These are phyloP conservation scores for Colletotrichum coccodes DNA, from an alignment of 2,329 filamentous ascomycete species.

Conservation along the genomic window DNA sequence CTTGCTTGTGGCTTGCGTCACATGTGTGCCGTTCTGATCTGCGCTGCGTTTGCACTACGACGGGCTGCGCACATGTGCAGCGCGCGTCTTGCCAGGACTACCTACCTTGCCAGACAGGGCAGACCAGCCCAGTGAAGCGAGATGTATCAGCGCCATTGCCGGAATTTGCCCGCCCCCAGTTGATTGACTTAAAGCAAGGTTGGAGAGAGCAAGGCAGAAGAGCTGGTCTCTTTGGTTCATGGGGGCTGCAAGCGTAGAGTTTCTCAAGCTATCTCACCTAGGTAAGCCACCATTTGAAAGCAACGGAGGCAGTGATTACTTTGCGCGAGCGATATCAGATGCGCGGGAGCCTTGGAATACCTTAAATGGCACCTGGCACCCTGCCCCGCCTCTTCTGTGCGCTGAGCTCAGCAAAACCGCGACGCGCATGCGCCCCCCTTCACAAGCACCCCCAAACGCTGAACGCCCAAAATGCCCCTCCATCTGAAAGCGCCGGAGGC, in stretches of 20 bases:
- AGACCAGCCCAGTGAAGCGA: background rate
- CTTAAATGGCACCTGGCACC: background rate
- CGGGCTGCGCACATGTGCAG: background rate
- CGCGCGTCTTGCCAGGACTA: background rate
- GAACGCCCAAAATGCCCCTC: background rate
- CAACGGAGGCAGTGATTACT: background rate
- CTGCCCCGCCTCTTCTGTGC: slow-evolving; percentile 2
- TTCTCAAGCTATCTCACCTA: background rate
- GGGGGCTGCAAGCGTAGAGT: background rate
- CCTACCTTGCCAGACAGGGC: too few relatives aligned
- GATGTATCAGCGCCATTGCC: background rate
- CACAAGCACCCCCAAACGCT: background rate
- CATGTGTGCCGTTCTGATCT: slow-evolving; percentile 1
- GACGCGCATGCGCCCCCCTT: background rate
- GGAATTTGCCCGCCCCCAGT: background rate
- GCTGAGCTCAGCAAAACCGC: slow-evolving; percentile 6
- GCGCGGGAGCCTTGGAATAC: background rate
- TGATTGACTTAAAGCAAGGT: background rate
- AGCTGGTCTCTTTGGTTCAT: background rate
- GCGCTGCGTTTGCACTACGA: background rate
- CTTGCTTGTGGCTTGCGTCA: slow-evolving; percentile 19
- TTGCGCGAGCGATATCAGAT: slow-evolving; percentile 1
- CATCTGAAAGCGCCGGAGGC: background rate
- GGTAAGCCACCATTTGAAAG: background rate
- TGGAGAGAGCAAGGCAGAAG: background rate